Base-by-base conservation (phyloP, 495 filamentous ascomycete genomes). In the Achaetomiella virescens region DNA sequence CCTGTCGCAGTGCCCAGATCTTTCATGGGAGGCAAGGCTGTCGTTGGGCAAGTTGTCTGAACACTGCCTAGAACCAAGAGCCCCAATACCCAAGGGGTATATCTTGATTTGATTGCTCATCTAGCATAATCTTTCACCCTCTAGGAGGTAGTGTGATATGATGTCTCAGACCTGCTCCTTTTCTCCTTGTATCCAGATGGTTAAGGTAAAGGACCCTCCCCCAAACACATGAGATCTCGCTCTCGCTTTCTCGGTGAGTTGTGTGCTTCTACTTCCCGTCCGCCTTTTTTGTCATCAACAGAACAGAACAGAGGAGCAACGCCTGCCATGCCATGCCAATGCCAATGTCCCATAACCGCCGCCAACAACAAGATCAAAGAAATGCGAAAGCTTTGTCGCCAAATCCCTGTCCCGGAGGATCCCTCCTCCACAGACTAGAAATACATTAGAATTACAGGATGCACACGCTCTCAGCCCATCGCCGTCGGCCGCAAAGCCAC, bases 391-490 rank as follows among this genome's bases (percentile, higher is more conserved):
- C 15, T 38, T 15, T 31, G 18, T 15, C 49, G 14, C 49, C 38
- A 52, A 24, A 29, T 22, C 5, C 27, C 27, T 31, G 27, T 4
- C 9, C 27, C 9, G 24, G 17, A 18, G 24, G 31, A 27, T 18
- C 10, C 6, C 17, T 15, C 27, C 27, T 4, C 27, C 51, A 3
- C 15, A 41, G 15, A 48, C 40, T 31, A 37, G 49, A 17, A 40
- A 49, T 15, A 56, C 44, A 55, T 42, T 42, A 56, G 17, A 48
- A 36, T 42, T 49, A 56, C 54, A 56, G 4, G 6, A 33, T 15
- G 35, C 24, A 22, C 36, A 15, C 54, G 17, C 3, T 10, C n/a
- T 14, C 29, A 17, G 35, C 53, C 45, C 43, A 17, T 14, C 22
- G 15, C 10, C 38, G 9, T 31, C 5, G 22, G 12, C 44, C 47